Evolutionary conservation across 2,329 filamentous ascomycete species (phyloP), one percentile per base, ranked within the genome.

Genomic region (Venturia oleaginea): DNA sequence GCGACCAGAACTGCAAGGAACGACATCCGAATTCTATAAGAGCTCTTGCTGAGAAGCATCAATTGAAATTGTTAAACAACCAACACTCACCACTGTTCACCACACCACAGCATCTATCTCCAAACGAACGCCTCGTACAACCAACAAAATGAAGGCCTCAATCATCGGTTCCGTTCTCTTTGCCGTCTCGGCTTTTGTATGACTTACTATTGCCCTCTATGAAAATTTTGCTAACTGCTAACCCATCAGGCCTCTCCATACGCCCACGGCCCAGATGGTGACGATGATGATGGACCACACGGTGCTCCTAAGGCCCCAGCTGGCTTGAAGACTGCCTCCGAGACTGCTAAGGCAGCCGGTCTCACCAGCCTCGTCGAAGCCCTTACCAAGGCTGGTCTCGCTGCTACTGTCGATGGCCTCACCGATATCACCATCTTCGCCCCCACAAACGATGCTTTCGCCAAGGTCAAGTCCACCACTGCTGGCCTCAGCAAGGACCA

Each of bases 361-460:
- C 48, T 65, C 11, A 65, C 64, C 24, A 43, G 42, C 40, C 64
- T 65, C 22, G 62, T 54, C 30, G 34, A 11, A 8, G 61, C 61
- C 1, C 64, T 65, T 1, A 46, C 11, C 1, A 24, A n/a, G 10
- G 32, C 61, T 7, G 54, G 54, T 17, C 61, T 65, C 3, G 30
- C 40, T n/a, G 2, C 34, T 17, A 64, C 64, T 10, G 64, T 65
- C 24, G 54, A 65, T 37, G 60, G 63, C 6, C 63, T 66, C 15
- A 37, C 22, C 10, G 65, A 62, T n/a, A 17, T 66, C 43, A 66
- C 65, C n/a, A 43, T 66, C 38, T 66, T 66, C 57, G 63, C 63
- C 2, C 65, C 65, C 15, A 65, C 40, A 3, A 66, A 66, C 42
- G 63, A 37, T 7, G 65, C 65, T 11, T 66, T 66, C 57, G 17